phyloP scores from a whole-genome alignment of 1,139 yeast genomes.

The Yamadazyma blattariae region DNA sequence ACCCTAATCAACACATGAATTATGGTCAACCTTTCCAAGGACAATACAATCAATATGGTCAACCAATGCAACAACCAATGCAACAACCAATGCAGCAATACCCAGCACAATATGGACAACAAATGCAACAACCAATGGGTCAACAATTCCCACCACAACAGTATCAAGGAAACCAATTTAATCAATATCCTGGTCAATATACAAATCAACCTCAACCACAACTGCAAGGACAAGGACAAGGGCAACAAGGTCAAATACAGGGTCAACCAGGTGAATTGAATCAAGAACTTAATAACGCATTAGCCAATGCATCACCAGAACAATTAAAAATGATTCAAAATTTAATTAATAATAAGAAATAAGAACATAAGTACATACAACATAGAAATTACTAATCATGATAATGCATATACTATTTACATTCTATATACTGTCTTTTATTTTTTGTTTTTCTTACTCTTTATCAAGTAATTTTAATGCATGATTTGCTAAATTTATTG shows the following conservation, averaged over 20 bases:
- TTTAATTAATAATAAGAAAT: constrained; percentile 16
- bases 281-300: constrained; percentile 11
- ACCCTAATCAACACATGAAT: no score
- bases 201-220: no score
- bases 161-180: no score
- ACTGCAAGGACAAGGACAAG: no score
- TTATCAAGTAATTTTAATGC: constrained; percentile 24
- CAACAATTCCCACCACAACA: constrained; percentile 12
- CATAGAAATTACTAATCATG: no score
- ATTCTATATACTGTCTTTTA: no score
- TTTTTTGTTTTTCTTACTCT: no score
- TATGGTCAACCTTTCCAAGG: background rate
- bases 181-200: no score
- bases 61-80: background rate
- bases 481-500: constrained; percentile 48
- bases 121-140: no score
- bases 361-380: constrained; percentile 16
- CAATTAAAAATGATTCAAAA: constrained; percentile 31
- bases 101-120: constrained; percentile 4
- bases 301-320: constrained; percentile 16
- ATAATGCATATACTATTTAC: no score
- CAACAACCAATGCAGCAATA: background rate
- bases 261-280: no score
- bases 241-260: no score
- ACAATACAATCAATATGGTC: background rate